Conservation (phyloP, 176 grass and related monocot genomes). For the Aegilops bicornis region DNA sequence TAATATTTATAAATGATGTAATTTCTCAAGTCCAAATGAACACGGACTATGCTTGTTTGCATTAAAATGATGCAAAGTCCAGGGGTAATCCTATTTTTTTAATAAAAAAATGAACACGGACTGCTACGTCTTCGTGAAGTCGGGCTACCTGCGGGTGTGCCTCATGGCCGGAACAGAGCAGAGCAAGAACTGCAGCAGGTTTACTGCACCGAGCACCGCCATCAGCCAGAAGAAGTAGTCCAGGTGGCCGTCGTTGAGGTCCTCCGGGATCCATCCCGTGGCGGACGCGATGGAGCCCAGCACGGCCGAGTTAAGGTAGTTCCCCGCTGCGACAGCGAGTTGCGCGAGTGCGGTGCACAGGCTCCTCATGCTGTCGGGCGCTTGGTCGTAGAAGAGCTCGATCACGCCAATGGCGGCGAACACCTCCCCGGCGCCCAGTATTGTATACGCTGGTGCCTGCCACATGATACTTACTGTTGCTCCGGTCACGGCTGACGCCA, state of each 20-base stretch:
- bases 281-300: conserved; percentile 25
- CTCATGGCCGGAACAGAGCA: background rate
- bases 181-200: conserved; percentile 26
- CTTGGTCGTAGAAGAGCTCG: conserved; percentile 14
- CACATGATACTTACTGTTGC: conserved; percentile 29
- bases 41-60: too few species aligned
- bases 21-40: too few species aligned
- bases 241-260: background rate
- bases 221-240: conserved; percentile 64
- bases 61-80: too few species aligned
- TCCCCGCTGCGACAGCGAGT: conserved; percentile 47
- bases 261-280: conserved; percentile 59
- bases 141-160: too few species aligned
- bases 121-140: too few species aligned
- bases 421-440: conserved; percentile 22
- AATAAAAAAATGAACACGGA: too few species aligned
- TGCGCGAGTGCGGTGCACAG: conserved; percentile 24
- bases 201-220: conserved; percentile 39
- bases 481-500: background rate
- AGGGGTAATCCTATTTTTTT: too few species aligned
- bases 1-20: too few species aligned
- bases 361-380: conserved; percentile 26
- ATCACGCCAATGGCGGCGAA: background rate
- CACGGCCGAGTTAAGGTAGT: conserved; percentile 61
- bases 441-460: conserved; percentile 30